Percentiles rank a stretch among this genome's conserved stretches.
phyloP scores from a whole-genome alignment of 2,329 filamentous ascomycete species.

The Colletotrichum sidae region DNA sequence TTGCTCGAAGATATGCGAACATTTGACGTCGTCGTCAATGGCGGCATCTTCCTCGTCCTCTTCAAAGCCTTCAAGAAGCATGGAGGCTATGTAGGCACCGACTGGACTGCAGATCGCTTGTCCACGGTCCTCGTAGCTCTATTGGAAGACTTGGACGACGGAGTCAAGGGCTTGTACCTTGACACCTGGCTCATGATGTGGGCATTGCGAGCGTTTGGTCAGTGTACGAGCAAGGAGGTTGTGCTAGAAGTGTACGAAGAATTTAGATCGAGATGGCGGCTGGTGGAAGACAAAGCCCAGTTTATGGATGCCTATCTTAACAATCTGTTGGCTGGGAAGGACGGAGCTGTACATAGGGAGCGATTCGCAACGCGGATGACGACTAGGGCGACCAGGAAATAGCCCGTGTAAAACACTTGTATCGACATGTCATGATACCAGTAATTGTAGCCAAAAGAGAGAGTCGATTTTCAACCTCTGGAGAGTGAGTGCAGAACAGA shows the following conservation, averaged over 20 bases:
- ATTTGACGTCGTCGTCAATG: slow-evolving; percentile 76
- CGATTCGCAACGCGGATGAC: neutral
- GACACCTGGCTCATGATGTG: slow-evolving; percentile 72
- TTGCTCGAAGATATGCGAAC: slow-evolving; percentile 84
- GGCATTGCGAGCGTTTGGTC: slow-evolving; percentile 72
- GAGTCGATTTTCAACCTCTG: too few species aligned
- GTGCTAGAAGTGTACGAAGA: slow-evolving; percentile 67
- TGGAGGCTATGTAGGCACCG: slow-evolving; percentile 71
- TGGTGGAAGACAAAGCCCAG: slow-evolving; percentile 52
- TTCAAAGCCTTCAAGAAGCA: slow-evolving; percentile 85
- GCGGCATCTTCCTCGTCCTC: slow-evolving; percentile 81
- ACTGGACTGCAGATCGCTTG: slow-evolving; percentile 80
- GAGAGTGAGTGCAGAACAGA: too few species aligned
- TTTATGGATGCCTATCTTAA: slow-evolving; percentile 62
- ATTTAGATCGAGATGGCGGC: slow-evolving; percentile 60
- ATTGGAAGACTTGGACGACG: slow-evolving; percentile 63
- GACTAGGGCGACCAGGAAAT: neutral
- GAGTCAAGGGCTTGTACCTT: slow-evolving; percentile 61
- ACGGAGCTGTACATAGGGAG: slow-evolving; percentile 31
- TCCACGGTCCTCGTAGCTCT: slow-evolving; percentile 76
- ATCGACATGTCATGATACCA: slow-evolving; percentile 35
- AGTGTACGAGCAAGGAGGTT: slow-evolving; percentile 63
- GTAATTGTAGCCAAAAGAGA: slow-evolving; percentile 5
- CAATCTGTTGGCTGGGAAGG: slow-evolving; percentile 51
- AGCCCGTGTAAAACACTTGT: slow-evolving; percentile 11